A percentile compares a stretch with the other conserved stretches of the same genome.
phyloP scores from a whole-genome alignment of 805 yeast species.

The Schwanniomyces sp. region DNA sequence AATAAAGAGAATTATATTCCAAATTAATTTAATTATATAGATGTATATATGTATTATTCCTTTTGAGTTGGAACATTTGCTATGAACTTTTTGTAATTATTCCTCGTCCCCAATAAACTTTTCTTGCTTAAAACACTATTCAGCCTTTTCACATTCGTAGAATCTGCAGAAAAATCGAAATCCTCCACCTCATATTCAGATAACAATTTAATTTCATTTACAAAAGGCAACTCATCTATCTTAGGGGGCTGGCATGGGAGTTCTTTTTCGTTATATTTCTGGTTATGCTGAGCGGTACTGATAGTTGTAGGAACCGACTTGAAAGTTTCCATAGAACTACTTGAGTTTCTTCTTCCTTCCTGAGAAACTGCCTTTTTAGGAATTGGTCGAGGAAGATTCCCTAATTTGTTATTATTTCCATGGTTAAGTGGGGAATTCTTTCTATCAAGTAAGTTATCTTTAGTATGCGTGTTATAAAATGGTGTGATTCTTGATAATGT shows the following conservation, averaged over 20 bases:
- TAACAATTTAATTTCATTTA: slow-evolving; percentile 31
- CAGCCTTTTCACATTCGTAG: slow-evolving; percentile 18
- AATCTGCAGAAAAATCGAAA: not conserved
- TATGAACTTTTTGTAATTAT: slow-evolving; percentile 36
- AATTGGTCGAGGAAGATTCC: not conserved
- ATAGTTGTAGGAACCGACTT: not conserved
- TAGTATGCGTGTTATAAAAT: slow-evolving; percentile 8
- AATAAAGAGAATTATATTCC: too few relatives aligned
- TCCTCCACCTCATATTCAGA: slow-evolving; percentile 9
- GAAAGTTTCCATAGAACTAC: not conserved
- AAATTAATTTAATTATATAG: too few relatives aligned
- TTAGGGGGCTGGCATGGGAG: slow-evolving; percentile 18
- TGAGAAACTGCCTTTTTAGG: not conserved
- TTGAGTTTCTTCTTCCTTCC: slow-evolving; percentile 5
- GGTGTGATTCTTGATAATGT: slow-evolving; percentile 23
- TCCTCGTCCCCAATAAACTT: slow-evolving; percentile 40
- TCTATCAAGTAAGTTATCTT: slow-evolving; percentile 4
- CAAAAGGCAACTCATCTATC: slow-evolving; percentile 35
- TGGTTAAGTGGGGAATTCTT: not conserved
- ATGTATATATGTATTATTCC: not conserved
- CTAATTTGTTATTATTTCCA: not conserved
- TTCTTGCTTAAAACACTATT: slow-evolving; percentile 31
- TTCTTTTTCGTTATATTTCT: slow-evolving; percentile 6
- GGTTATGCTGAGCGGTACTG: not conserved
- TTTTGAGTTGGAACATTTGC: slow-evolving; percentile 23